These are phyloP conservation scores for Tetrapisispora phaffii DNA, from an alignment of 805 yeast genomes.

Conservation along the genomic window DNA sequence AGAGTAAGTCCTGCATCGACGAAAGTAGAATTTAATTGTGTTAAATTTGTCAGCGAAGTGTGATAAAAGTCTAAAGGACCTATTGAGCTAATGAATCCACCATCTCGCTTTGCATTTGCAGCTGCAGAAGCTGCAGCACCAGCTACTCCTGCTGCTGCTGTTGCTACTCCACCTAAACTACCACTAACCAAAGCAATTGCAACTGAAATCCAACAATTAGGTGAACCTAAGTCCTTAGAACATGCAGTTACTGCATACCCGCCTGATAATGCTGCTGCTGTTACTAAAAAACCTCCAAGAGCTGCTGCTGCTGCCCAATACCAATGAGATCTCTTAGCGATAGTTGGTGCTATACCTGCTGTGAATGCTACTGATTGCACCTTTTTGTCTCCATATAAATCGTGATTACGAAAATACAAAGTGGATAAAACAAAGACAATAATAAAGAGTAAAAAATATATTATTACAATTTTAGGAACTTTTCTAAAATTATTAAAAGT, in stretches of 20 bases:
- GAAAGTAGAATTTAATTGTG: neutral
- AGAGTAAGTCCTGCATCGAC: neutral
- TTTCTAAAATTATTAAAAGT: neutral
- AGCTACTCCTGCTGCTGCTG: neutral
- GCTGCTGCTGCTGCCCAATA: neutral
- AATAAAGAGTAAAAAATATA: neutral
- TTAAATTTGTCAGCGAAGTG: neutral
- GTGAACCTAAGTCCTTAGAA: neutral
- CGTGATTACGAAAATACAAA: neutral
- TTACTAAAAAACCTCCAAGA: conserved; percentile 1
- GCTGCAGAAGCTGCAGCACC: neutral
- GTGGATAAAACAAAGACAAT: neutral
- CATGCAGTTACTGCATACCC: neutral
- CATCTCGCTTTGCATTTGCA: neutral
- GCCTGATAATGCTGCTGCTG: neutral
- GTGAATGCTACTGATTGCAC: neutral
- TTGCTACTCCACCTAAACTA: neutral
- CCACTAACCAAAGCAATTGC: neutral
- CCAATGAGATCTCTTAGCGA: neutral
- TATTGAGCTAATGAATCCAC: neutral
- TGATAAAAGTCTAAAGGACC: neutral
- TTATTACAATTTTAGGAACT: neutral
- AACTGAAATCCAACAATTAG: neutral
- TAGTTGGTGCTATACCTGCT: neutral
- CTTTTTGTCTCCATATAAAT: neutral